Evolutionary conservation across 805 yeast genomes (phyloP).

Genomic region (Candida ponderosae): DNA sequence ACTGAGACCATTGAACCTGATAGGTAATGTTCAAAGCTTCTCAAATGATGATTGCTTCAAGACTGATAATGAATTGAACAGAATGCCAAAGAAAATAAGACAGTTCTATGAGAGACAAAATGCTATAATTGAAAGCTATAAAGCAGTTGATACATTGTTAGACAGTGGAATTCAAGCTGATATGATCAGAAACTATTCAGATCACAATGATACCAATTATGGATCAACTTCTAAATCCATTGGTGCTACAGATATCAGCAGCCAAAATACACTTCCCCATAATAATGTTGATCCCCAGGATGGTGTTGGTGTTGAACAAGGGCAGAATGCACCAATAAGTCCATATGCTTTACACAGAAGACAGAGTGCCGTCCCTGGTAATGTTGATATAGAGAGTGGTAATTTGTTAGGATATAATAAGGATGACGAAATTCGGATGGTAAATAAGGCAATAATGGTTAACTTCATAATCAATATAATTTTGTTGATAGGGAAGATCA

Average conservation of each 20-base stretch:
- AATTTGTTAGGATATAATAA: constrained; percentile 41
- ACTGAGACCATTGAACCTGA: constrained; percentile 38
- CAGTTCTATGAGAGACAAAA: constrained; percentile 53
- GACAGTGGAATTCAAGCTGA: constrained; percentile 64
- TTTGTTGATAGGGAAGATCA: constrained; percentile 50
- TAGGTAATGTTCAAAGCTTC: constrained; percentile 32
- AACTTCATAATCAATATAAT: constrained; percentile 55
- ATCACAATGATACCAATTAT: constrained; percentile 14
- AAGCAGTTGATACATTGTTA: constrained; percentile 54
- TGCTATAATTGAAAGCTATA: constrained; percentile 45
- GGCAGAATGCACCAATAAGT: not conserved
- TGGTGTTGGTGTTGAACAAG: too few relatives aligned
- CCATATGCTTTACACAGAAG: constrained; percentile 6
- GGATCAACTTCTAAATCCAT: constrained; percentile 1
- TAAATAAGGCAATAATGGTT: constrained; percentile 52
- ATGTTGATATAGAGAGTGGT: constrained; percentile 52
- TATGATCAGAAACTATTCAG: constrained; percentile 50
- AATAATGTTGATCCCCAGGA: constrained; percentile 1
- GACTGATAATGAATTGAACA: constrained; percentile 17
- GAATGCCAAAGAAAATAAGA: constrained; percentile 22
- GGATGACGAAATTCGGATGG: constrained; percentile 34
- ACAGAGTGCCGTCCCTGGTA: constrained; percentile 47
- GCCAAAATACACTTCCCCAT: not conserved
- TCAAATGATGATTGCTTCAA: constrained; percentile 34
- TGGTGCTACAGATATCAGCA: too few relatives aligned